phyloP scores from a whole-genome alignment of 352 stramenopile species.

The Elongisporangium undulatum region DNA sequence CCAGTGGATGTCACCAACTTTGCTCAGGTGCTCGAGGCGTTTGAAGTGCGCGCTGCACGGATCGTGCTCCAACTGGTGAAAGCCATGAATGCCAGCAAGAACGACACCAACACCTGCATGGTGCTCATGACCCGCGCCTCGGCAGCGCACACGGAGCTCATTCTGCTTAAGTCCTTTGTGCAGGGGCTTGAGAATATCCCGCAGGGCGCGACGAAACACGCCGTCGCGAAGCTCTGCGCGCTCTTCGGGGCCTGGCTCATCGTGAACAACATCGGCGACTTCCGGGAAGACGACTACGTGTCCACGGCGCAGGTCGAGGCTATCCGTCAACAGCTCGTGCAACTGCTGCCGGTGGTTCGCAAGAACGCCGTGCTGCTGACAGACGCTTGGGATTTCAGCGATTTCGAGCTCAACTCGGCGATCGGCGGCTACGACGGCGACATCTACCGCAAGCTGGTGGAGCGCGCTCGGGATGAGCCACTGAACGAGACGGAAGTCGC shows the following conservation, averaged over 20 bases:
- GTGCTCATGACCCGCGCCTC: constrained; percentile 36
- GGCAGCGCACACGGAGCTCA: constrained; percentile 23
- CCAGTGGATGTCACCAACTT: constrained; percentile 20
- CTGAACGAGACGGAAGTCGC: constrained; percentile 4
- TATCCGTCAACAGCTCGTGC: constrained; percentile 15
- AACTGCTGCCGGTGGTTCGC: constrained; percentile 22
- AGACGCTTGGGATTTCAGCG: constrained; percentile 21
- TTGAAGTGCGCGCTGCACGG: constrained; percentile 20
- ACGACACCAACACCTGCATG: constrained; percentile 26
- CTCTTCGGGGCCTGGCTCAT: constrained; percentile 29
- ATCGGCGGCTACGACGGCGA: constrained; percentile 31
- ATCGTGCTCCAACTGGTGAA: constrained; percentile 8
- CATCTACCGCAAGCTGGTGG: constrained; percentile 26
- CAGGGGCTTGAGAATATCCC: constrained; percentile 9
- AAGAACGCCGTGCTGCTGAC: constrained; percentile 37
- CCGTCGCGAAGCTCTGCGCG: constrained; percentile 15
- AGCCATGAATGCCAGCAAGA: constrained; percentile 15
- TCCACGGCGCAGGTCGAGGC: constrained; percentile 21
- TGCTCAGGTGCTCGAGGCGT: constrained; percentile 16
- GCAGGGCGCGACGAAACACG: constrained; percentile 7
- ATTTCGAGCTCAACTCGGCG: constrained; percentile 31
- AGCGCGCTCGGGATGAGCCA: constrained; percentile 17
- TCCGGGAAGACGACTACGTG: constrained; percentile 39
- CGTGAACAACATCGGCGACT: constrained; percentile 25
- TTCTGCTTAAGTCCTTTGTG: constrained; percentile 22